Conservation (phyloP, 2,329 filamentous ascomycete genomes). For the Alternaria ethzedia region DNA sequence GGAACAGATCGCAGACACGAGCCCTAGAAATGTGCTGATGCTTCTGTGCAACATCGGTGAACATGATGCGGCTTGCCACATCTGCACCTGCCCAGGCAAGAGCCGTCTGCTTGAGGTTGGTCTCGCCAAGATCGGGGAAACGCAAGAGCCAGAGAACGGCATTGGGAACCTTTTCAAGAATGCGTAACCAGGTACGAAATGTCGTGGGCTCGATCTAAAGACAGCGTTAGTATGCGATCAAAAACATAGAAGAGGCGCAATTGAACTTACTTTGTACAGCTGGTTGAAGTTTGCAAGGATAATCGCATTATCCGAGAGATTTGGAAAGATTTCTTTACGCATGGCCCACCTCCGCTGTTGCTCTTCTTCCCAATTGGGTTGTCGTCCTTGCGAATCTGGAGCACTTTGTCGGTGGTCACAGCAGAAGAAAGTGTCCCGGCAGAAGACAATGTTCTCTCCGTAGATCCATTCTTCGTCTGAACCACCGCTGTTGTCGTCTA, state of each 20-base stretch:
- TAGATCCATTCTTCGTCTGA: slow-evolving; percentile 87
- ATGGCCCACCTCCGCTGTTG: slow-evolving; percentile 84
- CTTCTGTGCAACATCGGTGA: slow-evolving; percentile 97
- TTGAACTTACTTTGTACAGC: slow-evolving; percentile 81
- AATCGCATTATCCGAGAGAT: slow-evolving; percentile 78
- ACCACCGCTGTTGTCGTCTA: slow-evolving; percentile 70
- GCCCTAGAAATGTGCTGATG: slow-evolving; percentile 91
- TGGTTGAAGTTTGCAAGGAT: slow-evolving; percentile 99
- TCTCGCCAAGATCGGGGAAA: slow-evolving; percentile 92
- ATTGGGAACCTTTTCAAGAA: slow-evolving; percentile 82
- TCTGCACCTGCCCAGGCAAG: slow-evolving; percentile 81
- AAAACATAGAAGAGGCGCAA: neutral
- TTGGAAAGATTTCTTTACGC: slow-evolving; percentile 90
- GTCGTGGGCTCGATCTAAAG: slow-evolving; percentile 91
- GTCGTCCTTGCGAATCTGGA: slow-evolving; percentile 68
- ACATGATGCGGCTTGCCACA: slow-evolving; percentile 85
- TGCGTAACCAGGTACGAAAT: slow-evolving; percentile 93
- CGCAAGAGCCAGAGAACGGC: slow-evolving; percentile 94
- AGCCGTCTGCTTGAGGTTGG: slow-evolving; percentile 81
- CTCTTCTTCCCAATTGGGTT: slow-evolving; percentile 82
- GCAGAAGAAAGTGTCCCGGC: slow-evolving; percentile 94
- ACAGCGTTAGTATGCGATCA: slow-evolving; percentile 17
- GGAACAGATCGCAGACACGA: slow-evolving; percentile 89
- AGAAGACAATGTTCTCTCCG: slow-evolving; percentile 95
- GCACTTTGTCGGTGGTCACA: slow-evolving; percentile 95